phyloP scores from a whole-genome alignment of 2,329 filamentous ascomycete genomes.

The Nannizziopsis barbatae region DNA sequence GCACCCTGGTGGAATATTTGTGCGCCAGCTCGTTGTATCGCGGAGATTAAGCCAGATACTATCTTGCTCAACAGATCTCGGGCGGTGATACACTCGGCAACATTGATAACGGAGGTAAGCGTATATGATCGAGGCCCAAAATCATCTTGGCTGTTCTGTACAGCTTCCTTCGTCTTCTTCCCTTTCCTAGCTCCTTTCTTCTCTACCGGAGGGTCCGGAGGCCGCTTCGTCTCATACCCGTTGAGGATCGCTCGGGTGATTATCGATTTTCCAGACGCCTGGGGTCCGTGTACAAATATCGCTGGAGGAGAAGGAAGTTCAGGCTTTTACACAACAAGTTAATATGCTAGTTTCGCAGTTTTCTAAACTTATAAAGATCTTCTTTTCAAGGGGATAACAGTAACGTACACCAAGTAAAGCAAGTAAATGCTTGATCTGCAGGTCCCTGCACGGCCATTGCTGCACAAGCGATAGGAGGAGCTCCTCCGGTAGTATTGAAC shows the following conservation, averaged over 20 bases:
- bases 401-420: slow-evolving; percentile 32
- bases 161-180: background rate
- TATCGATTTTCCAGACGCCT: slow-evolving; percentile 75
- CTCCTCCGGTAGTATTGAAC: slow-evolving; percentile 24
- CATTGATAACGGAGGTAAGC: slow-evolving; percentile 32
- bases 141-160: slow-evolving; percentile 3
- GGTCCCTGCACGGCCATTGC: slow-evolving; percentile 36
- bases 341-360: background rate
- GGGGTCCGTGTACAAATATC: slow-evolving; percentile 70
- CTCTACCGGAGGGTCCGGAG: background rate
- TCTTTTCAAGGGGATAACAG: background rate
- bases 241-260: slow-evolving; percentile 55
- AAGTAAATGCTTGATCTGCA: slow-evolving; percentile 33
- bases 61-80: slow-evolving; percentile 38
- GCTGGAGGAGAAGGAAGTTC: slow-evolving; percentile 56
- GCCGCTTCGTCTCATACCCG: slow-evolving; percentile 34
- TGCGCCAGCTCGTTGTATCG: slow-evolving; percentile 20
- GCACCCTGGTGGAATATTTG: background rate
- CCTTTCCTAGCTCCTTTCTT: background rate
- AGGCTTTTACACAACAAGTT: slow-evolving; percentile 20
- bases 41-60: slow-evolving; percentile 30
- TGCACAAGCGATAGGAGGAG: slow-evolving; percentile 27
- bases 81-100: slow-evolving; percentile 37
- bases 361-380: background rate
- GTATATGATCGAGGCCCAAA: slow-evolving; percentile 12